Base-by-base conservation (phyloP, 257 asterid species). In the Penstemon barbatus region DNA sequence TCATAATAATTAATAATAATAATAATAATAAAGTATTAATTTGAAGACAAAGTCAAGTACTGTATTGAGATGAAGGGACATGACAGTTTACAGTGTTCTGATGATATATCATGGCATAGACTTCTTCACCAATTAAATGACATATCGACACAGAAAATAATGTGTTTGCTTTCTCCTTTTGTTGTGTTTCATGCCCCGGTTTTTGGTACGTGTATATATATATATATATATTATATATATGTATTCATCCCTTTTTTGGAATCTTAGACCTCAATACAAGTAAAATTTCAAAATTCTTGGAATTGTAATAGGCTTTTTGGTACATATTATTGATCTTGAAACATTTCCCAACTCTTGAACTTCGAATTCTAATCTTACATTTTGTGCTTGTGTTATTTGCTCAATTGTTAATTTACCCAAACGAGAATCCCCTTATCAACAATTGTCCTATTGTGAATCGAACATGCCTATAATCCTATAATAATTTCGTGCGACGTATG, bases 51-150 rank as follows among this genome's bases (percentile, higher is more conserved):
- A 61, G 69, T 66, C 9, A 71, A 61, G 71, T 43, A 62, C 52
- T 66, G 83, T 78, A 37, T 45, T 15, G 37, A 66, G 71, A 48
- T 59, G 52, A 76, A 72, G 85, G 77, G 84, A 82, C 78, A 82
- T 15, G 75, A 74, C 70, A 77, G 64, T 45, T 56, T 40, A 79
- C 77, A 71, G 75, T 68, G 73, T 37, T 54, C 43, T 37, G 15
- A 41, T 38, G 44, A 9, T 49, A 61, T 50, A 49, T 41, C 40
- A 57, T 57, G 3, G 52, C 41, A n/a, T 57, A 58, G 46, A 39
- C 57, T 52, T 54, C 58, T 39, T 13, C 68, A 57, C 58, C 66
- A 66, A 78, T 68, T 69, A 71, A 65, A 52, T 70, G 56, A 75
- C 75, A 15, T 51, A 25, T 25, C 33, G 51, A 63, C 80, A 77